phyloP scores from a whole-genome alignment of 768 basidiomycete species.

The Galerina marginata region DNA sequence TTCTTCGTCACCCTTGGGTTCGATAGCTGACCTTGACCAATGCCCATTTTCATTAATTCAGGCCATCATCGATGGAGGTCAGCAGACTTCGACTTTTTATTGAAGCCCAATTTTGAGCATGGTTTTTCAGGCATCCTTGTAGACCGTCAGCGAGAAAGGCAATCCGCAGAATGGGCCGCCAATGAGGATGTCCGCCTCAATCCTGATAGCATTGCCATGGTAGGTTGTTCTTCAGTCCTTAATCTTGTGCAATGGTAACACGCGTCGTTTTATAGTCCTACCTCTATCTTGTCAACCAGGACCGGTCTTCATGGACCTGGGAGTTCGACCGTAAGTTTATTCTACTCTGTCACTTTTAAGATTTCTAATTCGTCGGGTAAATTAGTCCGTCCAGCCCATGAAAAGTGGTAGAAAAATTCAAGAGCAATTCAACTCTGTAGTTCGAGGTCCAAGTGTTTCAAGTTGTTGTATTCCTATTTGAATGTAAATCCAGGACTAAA shows the following conservation, averaged over 20 bases:
- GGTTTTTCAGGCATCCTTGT: constrained; percentile 38
- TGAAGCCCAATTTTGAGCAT: not conserved
- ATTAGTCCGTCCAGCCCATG: not conserved
- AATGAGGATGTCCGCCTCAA: constrained; percentile 55
- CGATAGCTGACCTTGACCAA: not conserved
- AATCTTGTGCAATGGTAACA: not conserved
- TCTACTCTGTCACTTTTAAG: not conserved
- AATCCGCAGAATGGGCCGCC: constrained; percentile 44
- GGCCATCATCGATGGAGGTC: constrained; percentile 74
- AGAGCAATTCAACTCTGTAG: no score
- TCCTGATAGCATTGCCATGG: constrained; percentile 38
- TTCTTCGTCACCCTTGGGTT: constrained; percentile 30
- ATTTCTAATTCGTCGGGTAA: not conserved
- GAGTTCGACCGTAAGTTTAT: constrained; percentile 71
- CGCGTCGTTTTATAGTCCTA: constrained; percentile 52
- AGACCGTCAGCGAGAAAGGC: constrained; percentile 31
- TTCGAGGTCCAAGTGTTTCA: no score
- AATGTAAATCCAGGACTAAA: no score
- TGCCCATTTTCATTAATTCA: constrained; percentile 29
- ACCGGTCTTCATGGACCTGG: constrained; percentile 78
- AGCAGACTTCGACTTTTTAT: constrained; percentile 10
- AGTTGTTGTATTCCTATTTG: no score
- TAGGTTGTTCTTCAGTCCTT: not conserved
- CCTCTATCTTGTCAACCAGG: constrained; percentile 70
- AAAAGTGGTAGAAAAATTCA: not conserved